These are phyloP conservation scores for Papilionanthe hybrid DNA, from an alignment of 116 monocot species.

Conservation along the genomic window DNA sequence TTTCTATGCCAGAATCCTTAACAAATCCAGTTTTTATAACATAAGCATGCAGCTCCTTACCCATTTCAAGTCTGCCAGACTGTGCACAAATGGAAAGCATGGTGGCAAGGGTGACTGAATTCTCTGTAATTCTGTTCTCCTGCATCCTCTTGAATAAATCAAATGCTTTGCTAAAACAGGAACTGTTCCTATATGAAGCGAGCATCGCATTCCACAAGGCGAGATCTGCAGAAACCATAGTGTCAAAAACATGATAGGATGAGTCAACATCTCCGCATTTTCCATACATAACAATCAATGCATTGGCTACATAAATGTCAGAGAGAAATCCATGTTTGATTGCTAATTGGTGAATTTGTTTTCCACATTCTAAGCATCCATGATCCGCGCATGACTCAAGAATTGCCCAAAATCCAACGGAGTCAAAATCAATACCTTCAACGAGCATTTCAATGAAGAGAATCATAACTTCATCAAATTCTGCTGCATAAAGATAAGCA, in stretches of 20 bases:
- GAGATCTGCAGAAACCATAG: slow-evolving; percentile 10
- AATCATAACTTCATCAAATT: slow-evolving; percentile 14
- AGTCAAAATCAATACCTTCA: slow-evolving; percentile 6
- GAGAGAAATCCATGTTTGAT: slow-evolving; percentile 7
- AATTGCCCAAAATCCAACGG: slow-evolving; percentile 18
- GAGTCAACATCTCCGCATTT: slow-evolving; percentile 12
- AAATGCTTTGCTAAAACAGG: slow-evolving; percentile 11
- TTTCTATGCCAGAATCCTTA: not conserved
- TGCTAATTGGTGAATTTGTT: slow-evolving; percentile 17
- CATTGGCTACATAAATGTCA: slow-evolving; percentile 26
- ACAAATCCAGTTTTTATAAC: slow-evolving; percentile 18
- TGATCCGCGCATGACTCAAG: slow-evolving; percentile 18
- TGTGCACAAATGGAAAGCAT: slow-evolving; percentile 13
- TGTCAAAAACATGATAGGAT: slow-evolving; percentile 16
- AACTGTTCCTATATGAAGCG: slow-evolving; percentile 20
- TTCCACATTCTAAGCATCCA: slow-evolving; percentile 12
- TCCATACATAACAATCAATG: slow-evolving; percentile 31
- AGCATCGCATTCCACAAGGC: slow-evolving; percentile 34
- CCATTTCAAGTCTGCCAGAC: slow-evolving; percentile 7
- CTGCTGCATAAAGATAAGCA: slow-evolving; percentile 2
- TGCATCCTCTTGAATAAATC: slow-evolving; percentile 18
- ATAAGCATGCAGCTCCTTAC: slow-evolving; percentile 27
- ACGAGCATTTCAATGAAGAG: slow-evolving; percentile 25
- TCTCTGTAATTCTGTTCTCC: not conserved
- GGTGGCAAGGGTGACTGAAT: slow-evolving; percentile 16